Conservation (phyloP, 768 basidiomycete species). For the Lactarius quietus region DNA sequence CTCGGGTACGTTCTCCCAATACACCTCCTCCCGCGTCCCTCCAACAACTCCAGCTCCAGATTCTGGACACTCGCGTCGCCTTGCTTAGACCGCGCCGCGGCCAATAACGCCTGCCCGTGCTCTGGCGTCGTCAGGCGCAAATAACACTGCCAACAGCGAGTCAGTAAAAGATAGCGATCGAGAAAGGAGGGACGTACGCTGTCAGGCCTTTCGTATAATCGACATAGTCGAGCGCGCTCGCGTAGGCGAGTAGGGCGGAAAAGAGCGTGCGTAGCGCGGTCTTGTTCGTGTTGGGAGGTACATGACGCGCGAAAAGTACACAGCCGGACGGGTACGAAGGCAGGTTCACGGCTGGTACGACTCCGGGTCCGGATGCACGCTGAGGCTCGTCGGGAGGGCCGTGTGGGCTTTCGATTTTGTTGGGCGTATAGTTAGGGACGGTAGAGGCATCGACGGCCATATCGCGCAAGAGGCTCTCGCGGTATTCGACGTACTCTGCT, state of each 20-base stretch:
- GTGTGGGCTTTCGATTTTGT: not conserved
- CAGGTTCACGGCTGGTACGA: not conserved
- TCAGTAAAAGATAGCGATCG: not conserved
- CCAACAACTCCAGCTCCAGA: slow-evolving; percentile 53
- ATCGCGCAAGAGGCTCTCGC: slow-evolving; percentile 47
- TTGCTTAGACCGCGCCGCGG: too few species aligned
- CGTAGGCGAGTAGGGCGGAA: slow-evolving; percentile 37
- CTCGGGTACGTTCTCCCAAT: slow-evolving; percentile 79
- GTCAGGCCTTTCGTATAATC: slow-evolving; percentile 78
- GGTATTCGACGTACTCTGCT: slow-evolving; percentile 65
- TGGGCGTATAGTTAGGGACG: not conserved
- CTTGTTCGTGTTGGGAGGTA: slow-evolving; percentile 77
- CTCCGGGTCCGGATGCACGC: not conserved
- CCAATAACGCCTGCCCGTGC: slow-evolving; percentile 34
- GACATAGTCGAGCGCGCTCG: slow-evolving; percentile 63
- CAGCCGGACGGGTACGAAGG: slow-evolving; percentile 50
- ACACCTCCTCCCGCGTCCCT: slow-evolving; percentile 64
- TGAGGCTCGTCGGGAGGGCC: not conserved
- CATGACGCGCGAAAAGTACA: slow-evolving; percentile 64
- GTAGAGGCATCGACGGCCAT: slow-evolving; percentile 8
- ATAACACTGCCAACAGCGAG: slow-evolving; percentile 52
- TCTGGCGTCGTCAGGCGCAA: slow-evolving; percentile 57
- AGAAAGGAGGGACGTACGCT: slow-evolving; percentile 43
- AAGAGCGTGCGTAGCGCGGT: slow-evolving; percentile 68
- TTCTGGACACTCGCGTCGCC: slow-evolving; percentile 13